Evolutionary conservation across 2,329 filamentous ascomycete genomes (phyloP), one percentile per base, ranked within the genome.

Genomic region (Trichoderma asperellum): DNA sequence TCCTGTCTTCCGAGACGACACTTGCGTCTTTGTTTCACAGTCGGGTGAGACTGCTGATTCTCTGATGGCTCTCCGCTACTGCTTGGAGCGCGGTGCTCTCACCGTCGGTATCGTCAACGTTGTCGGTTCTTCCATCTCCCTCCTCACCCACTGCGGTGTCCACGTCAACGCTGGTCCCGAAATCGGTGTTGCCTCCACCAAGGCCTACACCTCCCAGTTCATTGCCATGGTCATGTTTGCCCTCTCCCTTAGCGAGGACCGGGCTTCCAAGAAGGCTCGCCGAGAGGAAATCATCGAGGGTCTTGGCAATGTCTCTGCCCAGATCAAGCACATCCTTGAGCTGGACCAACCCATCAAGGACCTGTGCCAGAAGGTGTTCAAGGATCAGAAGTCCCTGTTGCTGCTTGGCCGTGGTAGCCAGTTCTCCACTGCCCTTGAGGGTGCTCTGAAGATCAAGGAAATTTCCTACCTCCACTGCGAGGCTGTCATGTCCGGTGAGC

Each of bases 141-240:
- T 99, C 76, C 91, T 99, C 77, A 99, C 96, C 73, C 96, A 99
- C 88, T 99, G 96, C 78, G 96, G 96, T 94, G 96, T 99, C 68
- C 96, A 99, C 86, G 94, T 99, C 86, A 99, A 99, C 83, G 96
- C 96, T 74, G 96, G 96, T 69, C 96, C 96, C 66, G 96, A 99
- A 82, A 98, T 99, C 73, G 96, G 96, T 89, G 96, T 99, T 73
- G 96, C 96, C 71, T 98, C 95, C 58, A 99, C 96, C 82, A 99
- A 99, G 87, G 96, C 96, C 49, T 99, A 99, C 85, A 99, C 96
- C 16, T 98, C 96, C 58, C 96, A 99, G 81, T 99, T 98, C 82
- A 93, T 99, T 78, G 97, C 96, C 80, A 97, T 99, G 94, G 92
- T 98, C 83, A 99, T 99, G 96, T 98, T 99, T 77, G 96, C 96